Percentiles rank a stretch among this genome's conserved stretches.
phyloP scores from a whole-genome alignment of 768 basidiomycete species.

The Bullera alba region DNA sequence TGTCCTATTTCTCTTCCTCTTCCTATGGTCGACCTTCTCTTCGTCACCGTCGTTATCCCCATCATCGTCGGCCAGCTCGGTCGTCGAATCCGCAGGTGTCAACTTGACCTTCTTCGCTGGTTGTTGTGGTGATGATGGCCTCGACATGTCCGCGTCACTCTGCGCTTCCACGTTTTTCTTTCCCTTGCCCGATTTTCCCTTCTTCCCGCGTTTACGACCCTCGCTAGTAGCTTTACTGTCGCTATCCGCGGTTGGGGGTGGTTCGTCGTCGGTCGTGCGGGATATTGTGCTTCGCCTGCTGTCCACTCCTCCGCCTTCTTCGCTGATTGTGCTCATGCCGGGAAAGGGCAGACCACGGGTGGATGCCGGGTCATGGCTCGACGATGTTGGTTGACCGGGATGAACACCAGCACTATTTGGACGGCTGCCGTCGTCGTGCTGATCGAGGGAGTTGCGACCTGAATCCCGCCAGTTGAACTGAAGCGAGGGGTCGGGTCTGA shows the following conservation, averaged over 20 bases:
- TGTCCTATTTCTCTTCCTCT: constrained; percentile 81
- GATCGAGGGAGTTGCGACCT: too few relatives aligned
- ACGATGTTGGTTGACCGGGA: too few relatives aligned
- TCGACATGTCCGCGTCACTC: neutral
- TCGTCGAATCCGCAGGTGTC: neutral
- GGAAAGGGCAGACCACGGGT: too few relatives aligned
- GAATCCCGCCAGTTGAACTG: too few relatives aligned
- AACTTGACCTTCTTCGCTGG: neutral
- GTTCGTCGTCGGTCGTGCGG: neutral
- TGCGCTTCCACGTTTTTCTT: neutral
- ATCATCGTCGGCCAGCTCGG: neutral
- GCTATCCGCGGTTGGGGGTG: neutral
- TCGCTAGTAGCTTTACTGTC: neutral
- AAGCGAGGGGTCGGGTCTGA: too few relatives aligned
- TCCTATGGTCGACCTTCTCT: constrained; percentile 51
- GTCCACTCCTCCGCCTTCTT: too few relatives aligned
- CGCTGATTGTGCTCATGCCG: too few relatives aligned
- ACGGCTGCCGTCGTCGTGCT: too few relatives aligned
- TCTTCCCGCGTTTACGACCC: neutral
- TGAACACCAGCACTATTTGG: neutral
- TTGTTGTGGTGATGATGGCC: neutral
- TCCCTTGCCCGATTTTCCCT: neutral
- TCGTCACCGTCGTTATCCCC: constrained; percentile 7
- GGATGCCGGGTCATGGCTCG: too few relatives aligned
- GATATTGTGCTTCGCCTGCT: neutral